Percentiles rank a stretch among this genome's conserved stretches.
Conservation (phyloP, 23 red algal genomes). For the Gracilaria caudata region DNA sequence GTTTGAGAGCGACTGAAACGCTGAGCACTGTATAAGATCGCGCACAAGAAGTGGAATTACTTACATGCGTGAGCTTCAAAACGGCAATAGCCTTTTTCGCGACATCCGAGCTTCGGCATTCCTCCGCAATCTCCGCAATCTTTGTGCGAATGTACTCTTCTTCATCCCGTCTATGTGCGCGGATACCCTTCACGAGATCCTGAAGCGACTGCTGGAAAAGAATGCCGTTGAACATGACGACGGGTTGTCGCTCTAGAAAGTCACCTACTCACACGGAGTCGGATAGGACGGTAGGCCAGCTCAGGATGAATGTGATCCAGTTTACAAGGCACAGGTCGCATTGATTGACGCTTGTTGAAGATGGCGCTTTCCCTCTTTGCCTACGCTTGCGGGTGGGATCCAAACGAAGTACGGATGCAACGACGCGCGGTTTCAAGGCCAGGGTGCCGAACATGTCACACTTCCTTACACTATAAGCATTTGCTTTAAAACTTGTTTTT, state of each 20-base stretch:
- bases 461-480: constrained; percentile 14
- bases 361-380: background rate
- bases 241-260: background rate
- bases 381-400: background rate
- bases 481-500: too few relatives aligned
- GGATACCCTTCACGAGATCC: constrained; percentile 93
- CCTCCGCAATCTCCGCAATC: constrained; percentile 66
- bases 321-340: constrained; percentile 6
- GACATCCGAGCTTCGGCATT: constrained; percentile 78
- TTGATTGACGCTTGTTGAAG: background rate
- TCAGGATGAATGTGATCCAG: background rate
- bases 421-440: background rate
- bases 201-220: constrained; percentile 89
- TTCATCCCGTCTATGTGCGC: constrained; percentile 92
- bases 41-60: background rate
- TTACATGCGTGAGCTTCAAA: constrained; percentile 93
- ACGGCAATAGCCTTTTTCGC: constrained; percentile 81
- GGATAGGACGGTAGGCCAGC: background rate
- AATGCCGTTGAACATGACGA: constrained; percentile 70
- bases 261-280: constrained; percentile 11
- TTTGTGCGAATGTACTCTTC: constrained; percentile 66
- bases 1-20: background rate
- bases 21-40: background rate
- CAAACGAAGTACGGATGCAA: background rate
- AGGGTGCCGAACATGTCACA: background rate